Base-by-base conservation (phyloP, 768 basidiomycete genomes). In the Lentinus tigrinus region DNA sequence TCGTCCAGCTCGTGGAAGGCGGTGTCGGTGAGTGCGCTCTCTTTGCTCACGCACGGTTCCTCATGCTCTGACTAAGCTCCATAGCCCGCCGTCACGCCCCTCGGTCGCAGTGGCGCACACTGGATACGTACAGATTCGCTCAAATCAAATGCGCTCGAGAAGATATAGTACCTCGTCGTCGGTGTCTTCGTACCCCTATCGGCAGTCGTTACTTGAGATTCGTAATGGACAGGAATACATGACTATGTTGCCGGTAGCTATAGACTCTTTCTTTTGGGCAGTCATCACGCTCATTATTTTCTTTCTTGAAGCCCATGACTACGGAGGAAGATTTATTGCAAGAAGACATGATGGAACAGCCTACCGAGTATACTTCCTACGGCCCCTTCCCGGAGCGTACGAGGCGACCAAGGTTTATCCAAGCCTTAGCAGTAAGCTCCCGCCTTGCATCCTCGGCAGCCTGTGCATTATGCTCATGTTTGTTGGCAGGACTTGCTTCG, bases 271-370 rank as follows among this genome's bases (percentile, higher is more conserved):
- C 9, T 5, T n/a, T 19, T 50, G 26, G 16, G 21, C 47, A 42
- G 14, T 1, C 23, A 39, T 37, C n/a, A 14, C 23, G 14, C 39
- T 13, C 14, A 8, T 56, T 13, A 36, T 19, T 19, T 3, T 23
- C 10, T 28, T 4, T 44, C 21, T 7, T 13, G 9, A 31, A 65
- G 63, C 60, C 63, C 1, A 65, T 65, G 63, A 56, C 60, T 3
- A 61, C 63, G 7, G 63, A 60, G 34, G 63, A 65, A 43, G 63
- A 65, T 49, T 36, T 65, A 7, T 36, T 65, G 14, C 63, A 59
- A 48, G 58, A 60, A 19, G 51, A 54, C 34, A n/a, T 62, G 14
- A n/a, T 58, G 31, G 52, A 56, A 21, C 36, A 50, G 34, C 36
- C 49, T 28, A 5, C 6, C 1, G 11, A 5, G 23, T 28, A 42